These are phyloP conservation scores for Cucumis cinereus DNA, from an alignment of 306 rosid genomes.

Conservation along the genomic window DNA sequence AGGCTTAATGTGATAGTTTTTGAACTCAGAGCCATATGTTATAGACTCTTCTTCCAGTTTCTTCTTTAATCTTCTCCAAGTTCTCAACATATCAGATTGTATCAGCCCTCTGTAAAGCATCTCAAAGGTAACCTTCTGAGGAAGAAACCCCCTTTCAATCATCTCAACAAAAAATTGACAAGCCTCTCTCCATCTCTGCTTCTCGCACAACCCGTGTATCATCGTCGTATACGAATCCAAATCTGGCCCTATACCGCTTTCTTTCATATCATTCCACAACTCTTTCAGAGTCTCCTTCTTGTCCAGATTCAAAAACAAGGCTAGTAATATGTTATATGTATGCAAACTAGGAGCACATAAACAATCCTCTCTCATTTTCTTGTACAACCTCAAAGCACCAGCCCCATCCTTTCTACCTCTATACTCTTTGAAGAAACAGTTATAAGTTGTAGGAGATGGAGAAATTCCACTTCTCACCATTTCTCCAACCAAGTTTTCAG, in stretches of 20 bases:
- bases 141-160: conserved; percentile 90
- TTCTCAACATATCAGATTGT: conserved; percentile 81
- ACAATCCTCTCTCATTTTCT: conserved; percentile 57
- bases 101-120: conserved; percentile 68
- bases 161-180: conserved; percentile 77
- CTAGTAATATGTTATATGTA: conserved; percentile 47
- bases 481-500: conserved; percentile 52
- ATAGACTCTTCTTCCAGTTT: conserved; percentile 80
- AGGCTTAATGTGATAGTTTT: conserved; percentile 64
- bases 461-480: conserved; percentile 57
- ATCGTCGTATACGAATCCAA: conserved; percentile 62
- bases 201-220: conserved; percentile 66
- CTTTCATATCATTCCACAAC: conserved; percentile 66
- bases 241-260: conserved; percentile 60
- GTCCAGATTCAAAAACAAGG: conserved; percentile 48
- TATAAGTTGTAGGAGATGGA: conserved; percentile 58
- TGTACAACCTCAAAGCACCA: conserved; percentile 57
- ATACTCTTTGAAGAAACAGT: conserved; percentile 73
- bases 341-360: conserved; percentile 45
- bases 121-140: conserved; percentile 79
- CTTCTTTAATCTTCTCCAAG: conserved; percentile 91
- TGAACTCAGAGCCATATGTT: conserved; percentile 69
- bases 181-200: conserved; percentile 63
- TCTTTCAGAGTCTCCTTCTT: conserved; percentile 37
- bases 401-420: conserved; percentile 58